Evolutionary conservation across 352 stramenopile species (phyloP), one percentile per base, ranked within the genome.

Genomic region (Phytophthora fragariae): DNA sequence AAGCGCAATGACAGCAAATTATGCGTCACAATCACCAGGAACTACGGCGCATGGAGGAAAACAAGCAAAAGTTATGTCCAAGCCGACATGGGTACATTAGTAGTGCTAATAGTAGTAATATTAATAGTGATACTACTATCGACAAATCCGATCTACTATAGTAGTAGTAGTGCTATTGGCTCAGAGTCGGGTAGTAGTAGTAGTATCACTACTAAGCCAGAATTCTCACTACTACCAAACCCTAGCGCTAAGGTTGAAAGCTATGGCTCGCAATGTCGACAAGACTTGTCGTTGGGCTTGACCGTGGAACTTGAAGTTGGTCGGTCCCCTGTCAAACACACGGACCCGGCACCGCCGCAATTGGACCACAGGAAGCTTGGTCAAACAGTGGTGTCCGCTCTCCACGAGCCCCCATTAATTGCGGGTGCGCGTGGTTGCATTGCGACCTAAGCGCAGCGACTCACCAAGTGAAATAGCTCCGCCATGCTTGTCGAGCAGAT

Each of bases 291-390:
- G 50, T 64, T 64, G 35, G 17, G 62, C 50, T 24, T 2, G 29
- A 39, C 39, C 5, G 70, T 76, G 65, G 70, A 62, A 72, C 70
- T 76, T 76, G 57, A 76, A 76, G 70, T 69, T 76, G 62, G 24
- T 47, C 49, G 62, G 24, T 47, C 49, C 37, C 49, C 21, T 55
- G 49, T 29, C 49, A 55, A 71, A 70, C 37, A 68, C 39, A 17
- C 63, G 41, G 21, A 3, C 46, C 17, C 17, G 21, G 17, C n/a
- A 52, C 44, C 44, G 17, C 17, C 46, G 46, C 46, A 52, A 24
- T 52, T 52, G 46, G 46, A 52, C 46, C 46, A 14, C 46, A 24
- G 46, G 44, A 24, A 21, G 17, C 44, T 8, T 12, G 17, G 46
- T 27, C 46, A 52, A 52, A 19, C 7, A 52, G 46, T 17, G 46